Conservation (phyloP, 495 filamentous ascomycete species). For the Chlorociboria aeruginascens region DNA sequence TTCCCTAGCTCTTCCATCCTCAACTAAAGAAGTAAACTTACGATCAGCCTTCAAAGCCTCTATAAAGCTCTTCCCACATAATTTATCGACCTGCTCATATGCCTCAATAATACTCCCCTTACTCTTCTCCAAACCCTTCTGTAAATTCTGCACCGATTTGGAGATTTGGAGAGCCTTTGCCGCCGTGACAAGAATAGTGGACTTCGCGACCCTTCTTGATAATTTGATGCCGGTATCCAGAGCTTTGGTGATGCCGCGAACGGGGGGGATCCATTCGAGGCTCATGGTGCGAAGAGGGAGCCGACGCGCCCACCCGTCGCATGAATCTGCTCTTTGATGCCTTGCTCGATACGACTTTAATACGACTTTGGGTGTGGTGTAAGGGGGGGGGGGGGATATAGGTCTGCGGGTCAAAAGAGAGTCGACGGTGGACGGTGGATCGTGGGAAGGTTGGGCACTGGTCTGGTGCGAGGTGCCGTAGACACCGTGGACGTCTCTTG, state of each 20-base stretch:
- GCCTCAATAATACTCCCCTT: conserved; percentile 7
- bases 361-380: too few relatives aligned
- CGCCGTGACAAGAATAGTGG: conserved; percentile 5
- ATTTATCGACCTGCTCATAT: conserved; percentile 6
- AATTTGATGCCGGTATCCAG: conserved; percentile 13
- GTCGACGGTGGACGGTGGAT: too few relatives aligned
- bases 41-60: conserved; percentile 10
- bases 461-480: too few relatives aligned
- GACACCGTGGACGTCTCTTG: too few relatives aligned
- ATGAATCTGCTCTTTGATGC: too few relatives aligned
- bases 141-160: conserved; percentile 5
- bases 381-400: too few relatives aligned
- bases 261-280: conserved; percentile 11
- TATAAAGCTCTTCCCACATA: conserved; percentile 13
- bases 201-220: conserved; percentile 1
- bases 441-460: too few relatives aligned
- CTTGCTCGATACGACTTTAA: too few relatives aligned
- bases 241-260: conserved; percentile 15
- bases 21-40: not conserved
- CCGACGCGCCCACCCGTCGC: not conserved
- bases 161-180: conserved; percentile 13
- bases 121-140: conserved; percentile 6
- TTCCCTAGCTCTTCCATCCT: too few relatives aligned
- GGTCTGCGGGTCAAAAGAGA: too few relatives aligned
- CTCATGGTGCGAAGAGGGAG: conserved; percentile 1